Conservation (phyloP, 257 asterid genomes). For the Fraxinus pennsylvanica region DNA sequence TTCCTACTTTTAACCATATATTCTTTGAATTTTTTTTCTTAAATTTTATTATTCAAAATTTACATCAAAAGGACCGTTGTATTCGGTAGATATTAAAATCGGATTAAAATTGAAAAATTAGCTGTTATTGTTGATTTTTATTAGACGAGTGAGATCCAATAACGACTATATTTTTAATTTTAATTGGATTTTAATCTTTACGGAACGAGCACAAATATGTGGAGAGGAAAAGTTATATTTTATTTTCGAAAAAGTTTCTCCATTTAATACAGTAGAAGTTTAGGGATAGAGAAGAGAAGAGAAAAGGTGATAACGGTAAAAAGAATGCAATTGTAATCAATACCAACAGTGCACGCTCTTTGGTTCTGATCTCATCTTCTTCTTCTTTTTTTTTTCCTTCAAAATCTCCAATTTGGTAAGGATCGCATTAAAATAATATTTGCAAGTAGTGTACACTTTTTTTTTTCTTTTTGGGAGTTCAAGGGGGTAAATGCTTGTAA, state of each 20-base stretch:
- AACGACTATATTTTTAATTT: too few species aligned
- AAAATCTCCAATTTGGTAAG: conserved; percentile 21
- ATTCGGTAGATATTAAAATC: too few species aligned
- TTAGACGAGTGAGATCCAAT: too few species aligned
- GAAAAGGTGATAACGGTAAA: not conserved
- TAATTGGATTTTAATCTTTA: too few species aligned
- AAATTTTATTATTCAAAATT: too few species aligned
- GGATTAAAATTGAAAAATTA: too few species aligned
- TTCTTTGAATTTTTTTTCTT: too few species aligned
- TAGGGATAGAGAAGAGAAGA: not conserved
- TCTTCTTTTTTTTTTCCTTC: not conserved
- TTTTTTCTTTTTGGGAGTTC: conserved; percentile 4
- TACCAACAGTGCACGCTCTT: conserved; percentile 47
- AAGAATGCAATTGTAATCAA: conserved; percentile 33
- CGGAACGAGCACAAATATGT: too few species aligned
- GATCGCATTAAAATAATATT: not conserved
- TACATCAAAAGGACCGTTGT: too few species aligned
- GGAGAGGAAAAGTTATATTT: too few species aligned
- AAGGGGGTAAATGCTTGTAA: conserved; percentile 24
- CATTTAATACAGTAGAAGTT: not conserved
- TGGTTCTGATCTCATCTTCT: conserved; percentile 34
- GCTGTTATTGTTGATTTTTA: too few species aligned
- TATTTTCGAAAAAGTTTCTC: not conserved
- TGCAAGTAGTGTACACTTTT: not conserved
- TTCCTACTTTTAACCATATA: too few species aligned